Conservation (phyloP, 1,284 basidiomycete species). For the Volvariella volvacea region DNA sequence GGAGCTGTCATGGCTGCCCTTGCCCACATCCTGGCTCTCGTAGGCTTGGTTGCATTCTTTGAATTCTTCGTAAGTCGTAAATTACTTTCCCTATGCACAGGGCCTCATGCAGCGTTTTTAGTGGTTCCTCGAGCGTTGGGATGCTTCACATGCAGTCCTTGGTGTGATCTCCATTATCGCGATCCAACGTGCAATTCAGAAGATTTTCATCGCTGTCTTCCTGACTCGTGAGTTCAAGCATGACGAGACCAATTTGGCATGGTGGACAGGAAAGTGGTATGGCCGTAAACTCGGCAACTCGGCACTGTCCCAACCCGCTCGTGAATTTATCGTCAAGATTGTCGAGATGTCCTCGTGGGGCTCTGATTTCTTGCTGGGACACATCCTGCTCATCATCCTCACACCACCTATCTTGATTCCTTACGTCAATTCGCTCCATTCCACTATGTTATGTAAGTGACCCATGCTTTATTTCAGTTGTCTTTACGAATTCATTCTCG, state of each 20-base stretch:
- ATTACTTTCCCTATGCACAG: conserved; percentile 5
- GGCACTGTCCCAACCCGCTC: conserved; percentile 88
- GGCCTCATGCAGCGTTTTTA: conserved; percentile 23
- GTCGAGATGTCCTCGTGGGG: conserved; percentile 95
- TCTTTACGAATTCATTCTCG: conserved; percentile 11
- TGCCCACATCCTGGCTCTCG: conserved; percentile 72
- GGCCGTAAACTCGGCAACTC: conserved; percentile 83
- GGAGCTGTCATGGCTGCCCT: conserved; percentile 87
- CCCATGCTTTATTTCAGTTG: conserved; percentile 1
- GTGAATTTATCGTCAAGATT: conserved; percentile 96
- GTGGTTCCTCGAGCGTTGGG: conserved; percentile 98
- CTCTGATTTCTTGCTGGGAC: conserved; percentile 82
- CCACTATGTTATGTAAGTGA: conserved; percentile 79
- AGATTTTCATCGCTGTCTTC: conserved; percentile 89
- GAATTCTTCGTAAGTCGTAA: conserved; percentile 76
- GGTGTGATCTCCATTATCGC: conserved; percentile 83
- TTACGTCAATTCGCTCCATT: conserved; percentile 82
- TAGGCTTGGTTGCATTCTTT: conserved; percentile 90
- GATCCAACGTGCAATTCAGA: conserved; percentile 88
- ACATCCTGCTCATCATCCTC: conserved; percentile 81
- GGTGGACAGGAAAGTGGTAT: conserved; percentile 99
- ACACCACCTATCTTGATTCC: conserved; percentile 83
- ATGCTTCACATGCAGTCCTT: conserved; percentile 88
- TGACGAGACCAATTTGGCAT: conserved; percentile 93
- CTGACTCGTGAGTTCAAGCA: conserved; percentile 94